Evolutionary conservation across 1,284 basidiomycete species (phyloP).

Genomic region (Ustilago curta): DNA sequence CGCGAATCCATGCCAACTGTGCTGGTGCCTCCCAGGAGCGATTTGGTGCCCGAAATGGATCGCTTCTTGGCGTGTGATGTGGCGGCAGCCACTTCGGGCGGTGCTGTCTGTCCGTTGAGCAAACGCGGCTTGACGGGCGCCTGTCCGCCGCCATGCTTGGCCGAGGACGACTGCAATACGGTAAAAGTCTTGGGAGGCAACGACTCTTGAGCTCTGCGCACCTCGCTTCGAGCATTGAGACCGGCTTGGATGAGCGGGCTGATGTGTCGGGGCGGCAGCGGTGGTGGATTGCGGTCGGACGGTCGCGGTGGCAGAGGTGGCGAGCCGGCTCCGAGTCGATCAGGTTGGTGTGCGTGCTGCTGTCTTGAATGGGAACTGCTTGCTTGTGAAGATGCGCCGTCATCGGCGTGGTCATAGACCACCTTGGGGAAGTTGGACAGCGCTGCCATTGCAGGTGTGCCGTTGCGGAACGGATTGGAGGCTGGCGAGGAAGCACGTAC

Average conservation of each 20-base stretch:
- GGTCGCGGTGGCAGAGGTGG: conserved; percentile 56
- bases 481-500: conserved; percentile 58
- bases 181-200: conserved; percentile 68
- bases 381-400: conserved; percentile 39
- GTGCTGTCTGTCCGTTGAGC: conserved; percentile 58
- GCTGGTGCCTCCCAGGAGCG: conserved; percentile 29
- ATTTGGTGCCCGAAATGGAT: conserved; percentile 51
- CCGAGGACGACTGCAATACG: conserved; percentile 60
- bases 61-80: conserved; percentile 53
- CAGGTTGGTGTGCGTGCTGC: conserved; percentile 26
- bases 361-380: conserved; percentile 46
- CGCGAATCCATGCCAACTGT: conserved; percentile 28
- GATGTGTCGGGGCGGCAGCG: conserved; percentile 63
- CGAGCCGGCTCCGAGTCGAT: conserved; percentile 42
- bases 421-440: conserved; percentile 41
- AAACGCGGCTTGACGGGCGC: conserved; percentile 51
- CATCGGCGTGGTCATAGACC: conserved; percentile 41
- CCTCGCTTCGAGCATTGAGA: conserved; percentile 64
- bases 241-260: conserved; percentile 68
- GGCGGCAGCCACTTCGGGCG: conserved; percentile 44
- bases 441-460: conserved; percentile 44
- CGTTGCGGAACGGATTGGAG: conserved; percentile 53
- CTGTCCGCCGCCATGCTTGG: conserved; percentile 35
- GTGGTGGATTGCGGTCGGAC: conserved; percentile 51
- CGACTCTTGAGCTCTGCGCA: conserved; percentile 60